These are phyloP conservation scores for Dalbergia oliveri DNA, from an alignment of 306 rosid species.

Conservation along the genomic window DNA sequence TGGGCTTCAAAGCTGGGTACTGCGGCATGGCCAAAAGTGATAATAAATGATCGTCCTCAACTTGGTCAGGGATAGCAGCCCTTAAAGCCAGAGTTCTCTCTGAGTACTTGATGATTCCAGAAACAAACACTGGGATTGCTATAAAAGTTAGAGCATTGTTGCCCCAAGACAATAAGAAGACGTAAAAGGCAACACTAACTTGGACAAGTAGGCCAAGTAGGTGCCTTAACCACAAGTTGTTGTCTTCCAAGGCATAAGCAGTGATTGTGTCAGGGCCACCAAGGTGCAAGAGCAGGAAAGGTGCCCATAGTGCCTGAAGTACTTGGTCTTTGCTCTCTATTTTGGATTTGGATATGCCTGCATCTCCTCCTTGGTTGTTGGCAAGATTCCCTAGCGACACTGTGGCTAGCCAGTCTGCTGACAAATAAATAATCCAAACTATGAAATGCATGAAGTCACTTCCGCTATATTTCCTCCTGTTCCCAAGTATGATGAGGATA, in stretches of 20 bases:
- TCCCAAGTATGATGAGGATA: neutral
- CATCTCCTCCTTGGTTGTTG: neutral
- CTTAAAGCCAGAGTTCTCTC: neutral
- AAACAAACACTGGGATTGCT: neutral
- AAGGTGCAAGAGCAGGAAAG: constrained; percentile 49
- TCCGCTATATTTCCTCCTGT: neutral
- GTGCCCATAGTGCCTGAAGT: constrained; percentile 37
- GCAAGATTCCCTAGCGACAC: neutral
- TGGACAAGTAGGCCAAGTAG: neutral
- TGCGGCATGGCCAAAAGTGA: no score
- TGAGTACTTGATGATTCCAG: neutral
- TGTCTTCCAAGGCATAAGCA: constrained; percentile 45
- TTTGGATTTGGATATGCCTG: neutral
- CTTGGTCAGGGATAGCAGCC: neutral
- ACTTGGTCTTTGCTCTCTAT: neutral
- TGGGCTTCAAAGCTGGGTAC: no score
- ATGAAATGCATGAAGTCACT: neutral
- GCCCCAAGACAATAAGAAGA: neutral
- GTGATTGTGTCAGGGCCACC: constrained; percentile 55
- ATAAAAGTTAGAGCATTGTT: neutral
- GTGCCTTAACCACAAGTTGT: constrained; percentile 18
- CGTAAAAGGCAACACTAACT: neutral
- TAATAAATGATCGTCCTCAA: neutral
- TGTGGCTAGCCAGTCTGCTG: neutral
- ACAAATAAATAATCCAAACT: neutral